Conservation (phyloP, 768 basidiomycete species). For the Macrolepiota albuminosa region DNA sequence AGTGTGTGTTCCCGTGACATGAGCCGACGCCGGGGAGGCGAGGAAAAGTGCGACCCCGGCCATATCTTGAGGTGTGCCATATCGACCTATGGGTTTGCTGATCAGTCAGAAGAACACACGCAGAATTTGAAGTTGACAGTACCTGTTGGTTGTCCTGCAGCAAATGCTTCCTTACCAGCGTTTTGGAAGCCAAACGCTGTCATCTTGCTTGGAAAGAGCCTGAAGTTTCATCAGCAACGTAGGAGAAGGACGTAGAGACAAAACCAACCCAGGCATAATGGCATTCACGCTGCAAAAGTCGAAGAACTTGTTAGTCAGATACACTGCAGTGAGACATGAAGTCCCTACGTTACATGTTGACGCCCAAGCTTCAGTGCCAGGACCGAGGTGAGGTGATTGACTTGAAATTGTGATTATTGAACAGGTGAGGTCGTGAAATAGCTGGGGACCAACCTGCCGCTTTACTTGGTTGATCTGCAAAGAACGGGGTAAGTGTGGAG, state of each 20-base stretch:
- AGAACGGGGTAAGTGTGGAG: neutral
- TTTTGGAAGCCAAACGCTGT: conserved; percentile 65
- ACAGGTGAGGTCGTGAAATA: neutral
- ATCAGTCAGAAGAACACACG: neutral
- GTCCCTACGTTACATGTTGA: conserved; percentile 59
- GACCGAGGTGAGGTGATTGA: conserved; percentile 75
- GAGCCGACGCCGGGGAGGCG: conserved; percentile 64
- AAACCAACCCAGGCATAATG: conserved; percentile 67
- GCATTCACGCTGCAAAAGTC: conserved; percentile 64
- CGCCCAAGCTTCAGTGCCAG: conserved; percentile 63
- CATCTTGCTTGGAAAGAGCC: conserved; percentile 83
- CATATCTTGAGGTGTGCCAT: conserved; percentile 60
- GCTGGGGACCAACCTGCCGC: conserved; percentile 51
- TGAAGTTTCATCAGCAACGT: conserved; percentile 17
- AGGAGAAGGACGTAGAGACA: neutral
- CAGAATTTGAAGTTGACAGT: conserved; percentile 2
- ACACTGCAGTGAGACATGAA: conserved; percentile 8
- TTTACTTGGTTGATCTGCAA: conserved; percentile 72
- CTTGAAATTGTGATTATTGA: conserved; percentile 21
- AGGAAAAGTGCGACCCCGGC: conserved; percentile 71
- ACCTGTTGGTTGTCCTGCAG: conserved; percentile 62
- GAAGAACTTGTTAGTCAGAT: neutral
- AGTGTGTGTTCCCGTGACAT: conserved; percentile 71
- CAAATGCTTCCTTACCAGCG: conserved; percentile 47
- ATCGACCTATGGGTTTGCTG: conserved; percentile 43